Base-by-base conservation (phyloP, 768 basidiomycete species). In the Boletus rubroflammeus region DNA sequence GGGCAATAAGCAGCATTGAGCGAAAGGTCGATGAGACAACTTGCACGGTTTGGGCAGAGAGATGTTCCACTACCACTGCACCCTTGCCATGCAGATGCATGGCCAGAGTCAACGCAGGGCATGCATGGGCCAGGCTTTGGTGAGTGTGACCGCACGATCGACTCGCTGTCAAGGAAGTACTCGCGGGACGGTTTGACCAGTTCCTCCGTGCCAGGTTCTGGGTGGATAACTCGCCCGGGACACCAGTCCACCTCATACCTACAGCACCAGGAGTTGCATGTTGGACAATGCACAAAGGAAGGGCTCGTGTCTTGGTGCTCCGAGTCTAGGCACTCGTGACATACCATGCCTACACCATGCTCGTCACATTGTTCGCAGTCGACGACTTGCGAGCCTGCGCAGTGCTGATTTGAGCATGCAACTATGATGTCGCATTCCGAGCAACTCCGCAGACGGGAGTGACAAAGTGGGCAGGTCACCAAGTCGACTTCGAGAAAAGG, bases 401-500 rank as follows among this genome's bases (percentile, higher is more conserved):
- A 55, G 6, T 10, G 5, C 5, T 6, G 0, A n/a, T 40, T 36
- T 5, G 31, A 41, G 48, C 53, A 57, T 26, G 34, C 34, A 10
- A 47, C 47, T 5, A 5, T n/a, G 34, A n/a, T 17, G 3, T 36
- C 35, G 7, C 35, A 36, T 15, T 15, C 8, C 35, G 3, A 1
- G 47, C 53, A 57, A 6, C 35, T 32, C 5, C 1, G 14, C 7
- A 57, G 31, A 23, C 0, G 9, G 28, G 11, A 32, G 29, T 5
- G 17, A 47, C 53, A 57, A 10, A 55, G 47, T 4, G 53, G 48
- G 21, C 56, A 57, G 10, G 53, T 57, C 0, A 43, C n/a, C 26
- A 57, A 19, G 13, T 57, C 7, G 17, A 47, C 53, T 2, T 25
- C 4, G 6, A 6, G 10, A 10, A 54, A 57, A 6, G 42, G 29